phyloP scores from a whole-genome alignment of 345 rosid genomes.

The Gynandropsis gynandra region DNA sequence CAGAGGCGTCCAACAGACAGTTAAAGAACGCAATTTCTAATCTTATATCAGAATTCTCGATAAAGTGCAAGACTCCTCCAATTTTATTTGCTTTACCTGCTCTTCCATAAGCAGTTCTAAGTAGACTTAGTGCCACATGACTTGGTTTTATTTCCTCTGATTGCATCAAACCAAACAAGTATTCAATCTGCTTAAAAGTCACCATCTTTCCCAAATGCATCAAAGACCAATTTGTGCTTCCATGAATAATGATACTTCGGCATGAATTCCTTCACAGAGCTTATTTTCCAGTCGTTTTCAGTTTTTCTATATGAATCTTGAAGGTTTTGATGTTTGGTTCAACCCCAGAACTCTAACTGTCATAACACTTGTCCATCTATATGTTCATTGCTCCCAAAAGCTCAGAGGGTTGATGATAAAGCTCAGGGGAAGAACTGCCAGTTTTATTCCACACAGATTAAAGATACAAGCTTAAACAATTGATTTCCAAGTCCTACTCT shows the following conservation, averaged over 20 bases:
- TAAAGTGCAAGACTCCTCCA: constrained; percentile 56
- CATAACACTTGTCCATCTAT: constrained; percentile 90
- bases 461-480: too few species aligned
- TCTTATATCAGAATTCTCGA: constrained; percentile 69
- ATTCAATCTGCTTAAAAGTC: constrained; percentile 86
- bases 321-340: constrained; percentile 83
- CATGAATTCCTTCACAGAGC: constrained; percentile 92
- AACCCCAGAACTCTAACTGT: constrained; percentile 81
- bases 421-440: too few species aligned
- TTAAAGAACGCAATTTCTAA: constrained; percentile 76
- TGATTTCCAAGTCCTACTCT: too few species aligned
- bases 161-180: constrained; percentile 71
- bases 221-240: constrained; percentile 87
- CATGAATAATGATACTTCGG: constrained; percentile 86
- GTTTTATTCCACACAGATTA: too few species aligned
- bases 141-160: too few species aligned
- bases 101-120: too few species aligned
- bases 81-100: constrained; percentile 65
- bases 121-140: too few species aligned
- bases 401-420: constrained; percentile 81
- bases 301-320: constrained; percentile 85
- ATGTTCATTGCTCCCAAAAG: constrained; percentile 79
- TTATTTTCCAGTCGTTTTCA: constrained; percentile 68
- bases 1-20: constrained; percentile 81
- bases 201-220: constrained; percentile 82